These are phyloP conservation scores for Xerocomus nothofagi DNA, from an alignment of 1,284 basidiomycete genomes.

Conservation along the genomic window DNA sequence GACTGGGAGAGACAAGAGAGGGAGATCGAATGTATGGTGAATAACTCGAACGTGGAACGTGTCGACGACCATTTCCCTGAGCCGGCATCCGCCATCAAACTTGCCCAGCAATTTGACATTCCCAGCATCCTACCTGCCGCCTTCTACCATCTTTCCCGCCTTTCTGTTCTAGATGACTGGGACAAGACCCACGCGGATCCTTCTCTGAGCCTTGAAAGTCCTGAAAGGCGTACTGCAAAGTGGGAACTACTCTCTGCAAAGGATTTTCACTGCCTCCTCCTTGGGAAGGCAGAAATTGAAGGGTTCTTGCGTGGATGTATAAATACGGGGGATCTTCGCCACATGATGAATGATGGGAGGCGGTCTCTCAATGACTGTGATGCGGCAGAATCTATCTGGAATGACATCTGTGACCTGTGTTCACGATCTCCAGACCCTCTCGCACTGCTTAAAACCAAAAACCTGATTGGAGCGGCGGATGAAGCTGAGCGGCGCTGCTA, in stretches of 20 bases:
- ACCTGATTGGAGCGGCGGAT: fast-evolving
- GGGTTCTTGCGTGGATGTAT: not conserved
- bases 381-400: not conserved
- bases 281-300: constrained; percentile 6
- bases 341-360: not conserved
- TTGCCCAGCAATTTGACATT: constrained; percentile 7
- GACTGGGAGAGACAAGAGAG: constrained; percentile 14
- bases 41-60: not conserved
- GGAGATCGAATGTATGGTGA: not conserved
- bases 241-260: constrained; percentile 9
- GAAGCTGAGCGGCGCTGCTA: not conserved
- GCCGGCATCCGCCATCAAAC: constrained; percentile 13
- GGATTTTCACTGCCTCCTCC: constrained; percentile 11
- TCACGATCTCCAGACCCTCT: constrained; percentile 8
- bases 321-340: not conserved
- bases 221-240: constrained; percentile 2
- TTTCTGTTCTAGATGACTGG: constrained; percentile 17
- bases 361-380: not conserved
- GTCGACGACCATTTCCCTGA: constrained; percentile 10
- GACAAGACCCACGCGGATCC: constrained; percentile 1
- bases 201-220: not conserved
- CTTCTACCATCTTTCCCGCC: constrained; percentile 18
- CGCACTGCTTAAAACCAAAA: not conserved
- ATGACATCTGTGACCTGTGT: not conserved
- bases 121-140: constrained; percentile 12